A percentile compares a stretch with the other conserved stretches of the same genome.
phyloP scores from a whole-genome alignment of 2,329 filamentous ascomycete species.

The Stylonectria norvegica region DNA sequence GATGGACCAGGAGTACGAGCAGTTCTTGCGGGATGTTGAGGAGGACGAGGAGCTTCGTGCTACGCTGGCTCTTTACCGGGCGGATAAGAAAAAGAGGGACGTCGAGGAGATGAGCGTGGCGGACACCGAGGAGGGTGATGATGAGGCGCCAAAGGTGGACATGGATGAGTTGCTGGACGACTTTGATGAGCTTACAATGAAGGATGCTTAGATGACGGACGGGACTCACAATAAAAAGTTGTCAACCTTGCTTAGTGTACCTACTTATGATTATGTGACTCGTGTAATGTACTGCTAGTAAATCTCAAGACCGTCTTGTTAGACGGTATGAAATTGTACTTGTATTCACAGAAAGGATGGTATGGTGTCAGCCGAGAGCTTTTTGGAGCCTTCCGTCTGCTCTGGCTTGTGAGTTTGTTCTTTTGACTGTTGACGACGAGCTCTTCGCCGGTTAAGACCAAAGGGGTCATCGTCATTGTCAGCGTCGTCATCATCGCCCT shows the following conservation, averaged over 20 bases:
- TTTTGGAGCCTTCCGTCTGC: slow-evolving; percentile 16
- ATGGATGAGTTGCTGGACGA: slow-evolving; percentile 86
- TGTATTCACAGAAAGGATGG: slow-evolving; percentile 34
- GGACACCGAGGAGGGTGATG: slow-evolving; percentile 61
- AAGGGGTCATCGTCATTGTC: slow-evolving; percentile 35
- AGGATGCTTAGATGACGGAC: slow-evolving; percentile 36
- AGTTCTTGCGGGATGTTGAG: slow-evolving; percentile 95
- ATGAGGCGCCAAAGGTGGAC: slow-evolving; percentile 65
- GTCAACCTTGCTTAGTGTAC: slow-evolving; percentile 1
- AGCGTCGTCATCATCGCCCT: slow-evolving; percentile 12
- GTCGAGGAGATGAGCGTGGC: slow-evolving; percentile 68
- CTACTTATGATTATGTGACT: too few species aligned
- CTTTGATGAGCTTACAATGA: slow-evolving; percentile 71
- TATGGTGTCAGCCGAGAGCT: slow-evolving; percentile 30
- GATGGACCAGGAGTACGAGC: slow-evolving; percentile 91
- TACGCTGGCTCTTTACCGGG: slow-evolving; percentile 84
- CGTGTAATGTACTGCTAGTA: too few species aligned
- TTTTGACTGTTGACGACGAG: slow-evolving; percentile 30
- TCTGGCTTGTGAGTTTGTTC: slow-evolving; percentile 24
- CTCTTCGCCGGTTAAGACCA: slow-evolving; percentile 31
- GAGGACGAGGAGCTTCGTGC: slow-evolving; percentile 86
- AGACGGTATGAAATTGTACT: too few species aligned
- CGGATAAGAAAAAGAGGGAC: slow-evolving; percentile 46
- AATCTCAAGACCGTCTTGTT: too few species aligned
- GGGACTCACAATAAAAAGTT: slow-evolving; percentile 23